Evolutionary conservation across 164 flowering plant species (phyloP), one percentile per base, ranked within the genome.

Genomic region (Berberis vulgaris): DNA sequence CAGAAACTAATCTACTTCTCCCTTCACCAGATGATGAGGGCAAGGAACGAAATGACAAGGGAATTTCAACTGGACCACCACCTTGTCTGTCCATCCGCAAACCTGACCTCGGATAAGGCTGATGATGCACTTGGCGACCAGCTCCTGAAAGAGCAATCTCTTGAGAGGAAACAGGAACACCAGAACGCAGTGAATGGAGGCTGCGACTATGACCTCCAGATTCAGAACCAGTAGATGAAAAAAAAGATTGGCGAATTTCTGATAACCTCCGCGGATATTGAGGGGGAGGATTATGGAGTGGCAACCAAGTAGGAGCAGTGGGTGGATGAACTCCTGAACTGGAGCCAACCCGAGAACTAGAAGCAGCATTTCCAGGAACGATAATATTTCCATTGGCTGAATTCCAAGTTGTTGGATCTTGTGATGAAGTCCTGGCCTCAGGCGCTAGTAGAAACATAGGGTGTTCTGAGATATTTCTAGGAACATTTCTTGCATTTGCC

Each of bases 51-150:
- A 10, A 4, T 10, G 54, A 52, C 13, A 52, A 3, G n/a, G 54
- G 54, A 52, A 41, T 45, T 7, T 52, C 49, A 41, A 50, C 0
- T 62, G 72, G 75, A 71, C 85, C 79, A 76, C 79, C 87, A 63
- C 78, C 78, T 60, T 77, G 96, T 68, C 96, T 80, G 54, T 86
- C 87, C 74, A 80, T 63, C 86, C 78, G 72, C 41, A 77, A 56
- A 40, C 81, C 71, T 39, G 88, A 76, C 74, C 97, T 83, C 13
- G 73, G 65, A 66, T 74, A 59, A 7, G 84, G 56, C 3, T 43
- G 82, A 60, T 70, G 79, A 67, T 73, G 77, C 57, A 79, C 79
- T 64, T 69, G 89, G 63, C 54, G 69, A 64, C 71, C 76, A 67
- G 71, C 44, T 65, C 74, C 82, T 49, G 86, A 57, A 77, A 69